phyloP scores from a whole-genome alignment of 345 rosid species.

The Moricandia moricandioides region DNA sequence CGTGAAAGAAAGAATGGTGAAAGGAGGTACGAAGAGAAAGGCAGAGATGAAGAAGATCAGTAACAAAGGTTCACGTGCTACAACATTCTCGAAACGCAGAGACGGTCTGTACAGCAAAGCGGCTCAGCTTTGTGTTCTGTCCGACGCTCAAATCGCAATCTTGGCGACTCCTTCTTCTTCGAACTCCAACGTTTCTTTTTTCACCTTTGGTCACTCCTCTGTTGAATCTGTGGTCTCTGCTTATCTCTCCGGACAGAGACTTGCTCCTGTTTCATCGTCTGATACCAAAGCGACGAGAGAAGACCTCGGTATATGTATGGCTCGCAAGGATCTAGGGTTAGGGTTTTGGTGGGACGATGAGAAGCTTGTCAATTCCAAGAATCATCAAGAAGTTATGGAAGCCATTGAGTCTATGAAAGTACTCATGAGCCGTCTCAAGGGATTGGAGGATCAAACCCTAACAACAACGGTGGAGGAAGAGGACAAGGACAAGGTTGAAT shows the following conservation, averaged over 20 bases:
- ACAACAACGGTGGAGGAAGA: no score
- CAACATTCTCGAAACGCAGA: neutral
- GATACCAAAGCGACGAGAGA: neutral
- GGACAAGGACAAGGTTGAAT: no score
- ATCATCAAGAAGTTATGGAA: neutral
- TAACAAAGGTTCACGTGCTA: neutral
- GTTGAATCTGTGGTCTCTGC: neutral
- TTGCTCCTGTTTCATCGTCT: neutral
- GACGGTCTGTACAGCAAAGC: slow-evolving; percentile 1
- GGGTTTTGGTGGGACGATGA: slow-evolving; percentile 1
- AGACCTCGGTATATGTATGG: neutral
- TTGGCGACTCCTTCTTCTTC: slow-evolving; percentile 4
- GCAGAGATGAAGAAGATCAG: neutral
- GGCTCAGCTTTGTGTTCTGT: neutral
- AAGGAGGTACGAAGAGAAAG: slow-evolving; percentile 3
- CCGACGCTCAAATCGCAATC: slow-evolving; percentile 2
- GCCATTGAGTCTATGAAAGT: no score
- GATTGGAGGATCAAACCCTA: no score
- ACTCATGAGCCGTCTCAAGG: no score
- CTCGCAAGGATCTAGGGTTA: slow-evolving; percentile 2
- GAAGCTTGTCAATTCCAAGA: neutral
- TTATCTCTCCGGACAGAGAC: neutral
- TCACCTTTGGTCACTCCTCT: slow-evolving; percentile 16
- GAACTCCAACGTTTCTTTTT: neutral
- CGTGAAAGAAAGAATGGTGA: neutral